Percentiles rank a stretch among this genome's conserved stretches.
Evolutionary conservation across 2,329 filamentous ascomycete genomes (phyloP).

Genomic region (Tolypocladium ovalisporum): DNA sequence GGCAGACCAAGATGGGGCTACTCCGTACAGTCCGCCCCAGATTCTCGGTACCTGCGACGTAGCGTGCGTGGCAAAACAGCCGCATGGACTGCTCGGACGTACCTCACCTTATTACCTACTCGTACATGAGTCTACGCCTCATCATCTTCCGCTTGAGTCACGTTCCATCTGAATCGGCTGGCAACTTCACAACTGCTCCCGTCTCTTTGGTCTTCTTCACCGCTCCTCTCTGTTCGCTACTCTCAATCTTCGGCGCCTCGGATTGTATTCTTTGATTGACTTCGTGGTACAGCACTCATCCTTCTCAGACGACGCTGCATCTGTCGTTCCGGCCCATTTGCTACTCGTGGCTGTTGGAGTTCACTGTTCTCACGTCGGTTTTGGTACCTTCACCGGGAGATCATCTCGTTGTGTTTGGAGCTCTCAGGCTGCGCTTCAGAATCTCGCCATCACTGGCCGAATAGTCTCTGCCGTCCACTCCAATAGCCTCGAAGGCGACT

Average conservation of each 20-base stretch:
- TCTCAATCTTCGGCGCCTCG: background rate
- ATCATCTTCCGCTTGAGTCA: background rate
- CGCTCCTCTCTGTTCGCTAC: background rate
- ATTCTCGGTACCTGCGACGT: too few relatives aligned
- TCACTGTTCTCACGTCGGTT: too few relatives aligned
- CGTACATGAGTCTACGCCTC: background rate
- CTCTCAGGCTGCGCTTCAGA: background rate
- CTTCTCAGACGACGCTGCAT: background rate
- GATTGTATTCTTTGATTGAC: too few relatives aligned
- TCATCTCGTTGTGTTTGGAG: background rate
- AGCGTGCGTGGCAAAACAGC: too few relatives aligned
- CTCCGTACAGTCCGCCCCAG: too few relatives aligned
- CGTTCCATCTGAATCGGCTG: background rate
- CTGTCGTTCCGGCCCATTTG: background rate
- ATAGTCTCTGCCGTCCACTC: background rate
- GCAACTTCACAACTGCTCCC: background rate
- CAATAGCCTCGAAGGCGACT: background rate
- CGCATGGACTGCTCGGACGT: too few relatives aligned
- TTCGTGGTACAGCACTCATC: background rate
- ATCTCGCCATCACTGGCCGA: background rate
- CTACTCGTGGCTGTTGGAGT: background rate
- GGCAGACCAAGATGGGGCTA: too few relatives aligned
- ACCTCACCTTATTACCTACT: too few relatives aligned
- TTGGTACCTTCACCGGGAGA: too few relatives aligned
- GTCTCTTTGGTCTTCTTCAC: background rate